phyloP scores from a whole-genome alignment of 225 moss, liverwort and hornwort genomes.

The Ulota crispa region DNA sequence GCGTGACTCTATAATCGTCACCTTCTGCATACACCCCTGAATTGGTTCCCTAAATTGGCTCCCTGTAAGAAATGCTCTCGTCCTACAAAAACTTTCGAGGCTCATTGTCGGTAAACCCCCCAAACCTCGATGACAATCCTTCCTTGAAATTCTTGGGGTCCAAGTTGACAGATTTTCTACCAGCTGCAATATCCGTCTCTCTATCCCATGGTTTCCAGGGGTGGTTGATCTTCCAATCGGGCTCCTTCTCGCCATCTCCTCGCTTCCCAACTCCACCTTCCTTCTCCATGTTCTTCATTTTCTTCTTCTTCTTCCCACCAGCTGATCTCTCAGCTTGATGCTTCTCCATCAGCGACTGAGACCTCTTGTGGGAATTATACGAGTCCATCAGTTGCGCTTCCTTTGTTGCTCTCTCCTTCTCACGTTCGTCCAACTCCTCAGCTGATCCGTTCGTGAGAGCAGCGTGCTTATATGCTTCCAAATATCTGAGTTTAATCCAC shows the following conservation, averaged over 20 bases:
- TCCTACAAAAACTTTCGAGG: slow-evolving; percentile 79
- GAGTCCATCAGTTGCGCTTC: slow-evolving; percentile 82
- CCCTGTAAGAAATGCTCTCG: background rate
- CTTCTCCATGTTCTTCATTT: slow-evolving; percentile 36
- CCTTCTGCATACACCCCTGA: background rate
- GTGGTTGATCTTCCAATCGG: slow-evolving; percentile 72
- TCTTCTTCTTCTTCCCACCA: slow-evolving; percentile 74
- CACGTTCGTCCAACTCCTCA: slow-evolving; percentile 48
- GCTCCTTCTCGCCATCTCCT: slow-evolving; percentile 38
- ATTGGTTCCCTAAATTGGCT: background rate
- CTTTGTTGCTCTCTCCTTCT: slow-evolving; percentile 70
- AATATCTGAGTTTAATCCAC: slow-evolving; percentile 53
- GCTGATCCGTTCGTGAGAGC: slow-evolving; percentile 63
- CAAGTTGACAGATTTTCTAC: slow-evolving; percentile 74
- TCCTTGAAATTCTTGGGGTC: slow-evolving; percentile 71
- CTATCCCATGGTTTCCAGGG: slow-evolving; percentile 99
- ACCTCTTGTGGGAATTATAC: slow-evolving; percentile 70
- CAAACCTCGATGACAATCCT: slow-evolving; percentile 68
- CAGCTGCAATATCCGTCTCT: slow-evolving; percentile 82
- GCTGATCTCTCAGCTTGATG: slow-evolving; percentile 53
- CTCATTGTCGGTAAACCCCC: slow-evolving; percentile 52
- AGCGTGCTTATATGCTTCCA: slow-evolving; percentile 94
- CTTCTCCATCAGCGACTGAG: slow-evolving; percentile 76
- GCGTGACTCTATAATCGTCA: background rate
- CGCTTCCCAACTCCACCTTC: slow-evolving; percentile 18